Conservation (phyloP, 2,329 filamentous ascomycete species). For the Arthrocladium fulminans region DNA sequence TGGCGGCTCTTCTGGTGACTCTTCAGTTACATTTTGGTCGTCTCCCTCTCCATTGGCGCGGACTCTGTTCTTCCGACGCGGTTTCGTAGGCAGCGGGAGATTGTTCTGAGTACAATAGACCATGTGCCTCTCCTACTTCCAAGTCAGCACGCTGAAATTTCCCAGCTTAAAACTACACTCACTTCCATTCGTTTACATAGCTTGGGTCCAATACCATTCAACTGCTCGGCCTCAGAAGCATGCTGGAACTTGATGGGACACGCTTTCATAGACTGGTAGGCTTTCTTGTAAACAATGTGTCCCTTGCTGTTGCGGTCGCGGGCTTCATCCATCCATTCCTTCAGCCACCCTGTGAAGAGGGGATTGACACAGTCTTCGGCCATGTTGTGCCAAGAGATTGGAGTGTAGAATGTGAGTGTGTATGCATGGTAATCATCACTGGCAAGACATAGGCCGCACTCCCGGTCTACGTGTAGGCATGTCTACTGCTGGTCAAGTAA, state of each 20-base stretch:
- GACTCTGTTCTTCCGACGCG: slow-evolving; percentile 9
- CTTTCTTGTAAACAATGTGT: slow-evolving; percentile 58
- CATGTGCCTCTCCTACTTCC: slow-evolving; percentile 37
- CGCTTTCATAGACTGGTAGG: slow-evolving; percentile 66
- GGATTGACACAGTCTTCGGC: slow-evolving; percentile 54
- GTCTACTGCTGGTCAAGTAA: no score
- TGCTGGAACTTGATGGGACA: slow-evolving; percentile 64
- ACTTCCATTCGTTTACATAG: slow-evolving; percentile 59
- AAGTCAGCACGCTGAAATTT: not conserved
- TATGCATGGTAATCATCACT: not conserved
- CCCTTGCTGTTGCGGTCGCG: slow-evolving; percentile 62
- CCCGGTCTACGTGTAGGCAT: not conserved
- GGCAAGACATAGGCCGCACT: not conserved
- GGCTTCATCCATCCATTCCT: slow-evolving; percentile 66
- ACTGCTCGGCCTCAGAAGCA: slow-evolving; percentile 60
- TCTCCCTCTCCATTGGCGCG: slow-evolving; percentile 33
- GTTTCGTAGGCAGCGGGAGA: slow-evolving; percentile 55
- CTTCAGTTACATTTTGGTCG: slow-evolving; percentile 23
- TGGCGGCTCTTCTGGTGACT: slow-evolving; percentile 28
- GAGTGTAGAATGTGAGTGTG: not conserved
- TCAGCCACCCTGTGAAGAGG: slow-evolving; percentile 62
- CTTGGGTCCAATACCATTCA: slow-evolving; percentile 66
- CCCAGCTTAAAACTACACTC: not conserved
- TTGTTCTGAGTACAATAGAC: slow-evolving; percentile 57
- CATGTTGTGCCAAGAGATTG: not conserved